Base-by-base conservation (phyloP, 345 rosid species). In the Brassica incana region DNA sequence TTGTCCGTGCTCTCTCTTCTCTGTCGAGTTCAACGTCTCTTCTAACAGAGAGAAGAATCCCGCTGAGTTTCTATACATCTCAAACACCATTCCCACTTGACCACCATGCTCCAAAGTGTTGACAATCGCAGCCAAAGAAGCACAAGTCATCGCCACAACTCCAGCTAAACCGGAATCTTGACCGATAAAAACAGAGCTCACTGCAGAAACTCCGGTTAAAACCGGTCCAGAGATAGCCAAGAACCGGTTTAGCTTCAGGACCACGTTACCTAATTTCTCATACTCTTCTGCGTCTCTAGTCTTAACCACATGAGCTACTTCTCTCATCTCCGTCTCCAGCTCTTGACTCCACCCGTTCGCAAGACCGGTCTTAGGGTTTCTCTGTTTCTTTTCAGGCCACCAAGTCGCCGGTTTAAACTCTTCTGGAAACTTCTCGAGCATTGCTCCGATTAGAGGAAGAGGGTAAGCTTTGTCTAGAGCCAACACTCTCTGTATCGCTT, bases 201-300 rank as follows among this genome's bases (percentile, higher is more conserved):
- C 73, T 9, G 85, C 87, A 1, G 82, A 77, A 66, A 77, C 38
- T 14, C 82, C 84, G 11, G 85, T 77, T 10, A 80, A 65, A 8
- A 72, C 68, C 56, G 82, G 83, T 23, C 84, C 85, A 18, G 73
- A 77, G 1, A 85, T 77, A 25, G 85, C 87, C 52, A 85, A 72
- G 38, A 76, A 60, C 45, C 76, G 76, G 80, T 85, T 71, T 11
- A 85, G 0, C 74, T 70, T 80, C 75, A 85, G 30, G 0, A 63
- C 80, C 60, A 69, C 35, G 72, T 81, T 83, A 66, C 90, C 85
- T 58, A 88, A 72, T 77, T 69, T 85, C 12, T 67, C 69, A 67
- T 85, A 88, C 2, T 87, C 92, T 45, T 82, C 85, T 2, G 40
- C 66, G 72, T 88, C 92, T 74, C 86, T 84, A 27, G 25, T 85